These are phyloP conservation scores for Dryas octopetala DNA, from an alignment of 306 rosid genomes.

Conservation along the genomic window DNA sequence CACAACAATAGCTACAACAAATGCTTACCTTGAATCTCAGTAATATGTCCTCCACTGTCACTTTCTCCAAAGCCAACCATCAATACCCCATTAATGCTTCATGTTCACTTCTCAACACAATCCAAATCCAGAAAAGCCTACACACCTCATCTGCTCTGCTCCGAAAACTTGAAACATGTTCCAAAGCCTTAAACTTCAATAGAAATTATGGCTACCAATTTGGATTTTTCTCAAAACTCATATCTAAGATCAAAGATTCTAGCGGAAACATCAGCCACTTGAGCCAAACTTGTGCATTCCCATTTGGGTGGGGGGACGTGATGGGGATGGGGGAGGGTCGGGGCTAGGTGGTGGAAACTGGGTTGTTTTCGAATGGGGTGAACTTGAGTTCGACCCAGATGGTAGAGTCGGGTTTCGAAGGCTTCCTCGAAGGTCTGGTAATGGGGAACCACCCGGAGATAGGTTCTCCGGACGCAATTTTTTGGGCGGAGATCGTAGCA, in stretches of 20 bases:
- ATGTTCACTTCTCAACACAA: conserved; percentile 30
- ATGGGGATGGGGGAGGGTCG: too few relatives aligned
- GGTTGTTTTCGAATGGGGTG: conserved; percentile 44
- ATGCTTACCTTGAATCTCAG: conserved; percentile 55
- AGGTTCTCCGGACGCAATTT: conserved; percentile 36
- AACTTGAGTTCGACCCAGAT: conserved; percentile 57
- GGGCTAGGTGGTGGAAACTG: conserved; percentile 20
- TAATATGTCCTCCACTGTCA: conserved; percentile 44
- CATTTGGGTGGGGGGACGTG: conserved; percentile 14
- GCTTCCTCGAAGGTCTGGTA: conserved; percentile 32
- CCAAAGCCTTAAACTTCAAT: conserved; percentile 3
- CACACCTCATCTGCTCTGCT: conserved; percentile 8
- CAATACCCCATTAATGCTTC: conserved; percentile 33
- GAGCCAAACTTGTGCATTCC: conserved; percentile 23
- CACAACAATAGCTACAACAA: conserved; percentile 2
- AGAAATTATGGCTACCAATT: conserved; percentile 18
- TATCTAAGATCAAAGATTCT: conserved; percentile 39
- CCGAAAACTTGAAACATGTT: background rate
- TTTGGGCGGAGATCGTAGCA: conserved; percentile 51
- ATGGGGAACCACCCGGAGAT: conserved; percentile 60
- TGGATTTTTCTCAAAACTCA: conserved; percentile 34
- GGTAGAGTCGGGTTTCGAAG: conserved; percentile 49
- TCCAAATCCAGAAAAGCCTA: conserved; percentile 21
- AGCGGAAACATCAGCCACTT: conserved; percentile 32
- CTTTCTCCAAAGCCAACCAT: conserved; percentile 42